phyloP scores from a whole-genome alignment of 108 stramenopile species.

The Craspedostauros australis region DNA sequence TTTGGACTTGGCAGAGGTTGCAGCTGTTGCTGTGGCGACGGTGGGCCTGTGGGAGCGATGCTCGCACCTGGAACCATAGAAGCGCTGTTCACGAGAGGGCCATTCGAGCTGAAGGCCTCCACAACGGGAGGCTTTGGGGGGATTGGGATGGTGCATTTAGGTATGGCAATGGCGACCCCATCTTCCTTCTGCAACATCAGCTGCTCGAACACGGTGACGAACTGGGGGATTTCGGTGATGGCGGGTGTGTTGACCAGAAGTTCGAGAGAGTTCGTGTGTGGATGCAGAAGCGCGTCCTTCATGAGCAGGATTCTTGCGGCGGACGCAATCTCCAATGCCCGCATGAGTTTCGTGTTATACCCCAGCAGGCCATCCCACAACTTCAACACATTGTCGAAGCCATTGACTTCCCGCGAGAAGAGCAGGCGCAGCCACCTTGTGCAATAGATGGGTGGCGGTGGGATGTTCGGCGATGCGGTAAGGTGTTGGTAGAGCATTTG shows the following conservation, averaged over 20 bases:
- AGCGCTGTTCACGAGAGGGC: no score
- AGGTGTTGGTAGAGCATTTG: slow-evolving; percentile 36
- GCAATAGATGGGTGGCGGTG: slow-evolving; percentile 46
- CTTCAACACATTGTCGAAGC: slow-evolving; percentile 33
- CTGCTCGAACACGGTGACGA: slow-evolving; percentile 30
- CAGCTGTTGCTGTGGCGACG: slow-evolving; percentile 2
- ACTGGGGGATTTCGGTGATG: slow-evolving; percentile 30
- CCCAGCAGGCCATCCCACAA: slow-evolving; percentile 55
- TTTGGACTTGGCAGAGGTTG: background rate
- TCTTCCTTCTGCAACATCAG: slow-evolving; percentile 35
- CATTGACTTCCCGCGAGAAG: slow-evolving; percentile 61
- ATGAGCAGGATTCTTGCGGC: slow-evolving; percentile 58
- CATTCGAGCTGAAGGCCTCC: no score
- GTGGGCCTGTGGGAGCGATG: no score
- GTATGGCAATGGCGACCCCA: no score
- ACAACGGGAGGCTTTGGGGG: no score
- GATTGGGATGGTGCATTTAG: no score
- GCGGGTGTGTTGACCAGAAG: slow-evolving; percentile 68
- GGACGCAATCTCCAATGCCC: slow-evolving; percentile 59
- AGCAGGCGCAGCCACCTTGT: slow-evolving; percentile 73
- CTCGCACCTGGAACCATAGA: no score
- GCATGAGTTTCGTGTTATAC: slow-evolving; percentile 29
- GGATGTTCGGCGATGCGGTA: slow-evolving; percentile 25
- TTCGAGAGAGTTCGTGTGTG: slow-evolving; percentile 37
- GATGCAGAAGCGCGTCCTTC: slow-evolving; percentile 34